Base-by-base conservation (phyloP, 148 eudicot genomes). In the Arbutus unedo region DNA sequence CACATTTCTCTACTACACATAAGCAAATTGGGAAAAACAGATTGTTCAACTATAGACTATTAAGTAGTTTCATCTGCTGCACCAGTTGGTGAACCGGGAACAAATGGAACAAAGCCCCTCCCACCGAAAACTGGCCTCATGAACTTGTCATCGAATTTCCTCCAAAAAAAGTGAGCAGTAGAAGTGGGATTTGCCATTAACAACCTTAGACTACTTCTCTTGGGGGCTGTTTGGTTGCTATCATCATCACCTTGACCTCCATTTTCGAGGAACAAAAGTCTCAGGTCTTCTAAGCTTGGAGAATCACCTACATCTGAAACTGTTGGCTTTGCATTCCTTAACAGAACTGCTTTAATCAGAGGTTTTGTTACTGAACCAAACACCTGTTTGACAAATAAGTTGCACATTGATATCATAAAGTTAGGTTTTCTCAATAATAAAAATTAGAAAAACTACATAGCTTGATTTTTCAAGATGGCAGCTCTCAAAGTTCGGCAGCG, bases 111-210 rank as follows among this genome's bases (percentile, higher is more conserved):
- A 49, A 96, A 96, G 21, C 98, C 99, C 62, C 99, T 90, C 3
- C 99, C 99, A 81, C 99, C 99, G 77, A 96, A 96, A 81, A 96
- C 93, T 3, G 99, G 99, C 64, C 98, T 92, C 98, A 96, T 94
- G 81, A 96, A 94, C 38, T 81, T 86, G 81, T 96, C 91, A 84
- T 96, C 99, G 79, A 96, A 94, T 87, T 92, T 94, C 71, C 99
- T 93, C 99, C 98, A 96, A 71, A 91, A 85, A 72, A 90, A 86
- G 81, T 96, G 99, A 56, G 87, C 94, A 53, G 93, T 91, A 79
- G 88, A 84, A 45, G 92, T 86, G 0, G 98, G 97, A 38, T 89
- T 53, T 74, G 82, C 85, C 81, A 94, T 87, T 25, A 95, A 86
- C 89, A 91, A 78, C 49, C 95, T 84, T 11, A 96, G 74, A 74